phyloP scores from a whole-genome alignment of 495 filamentous ascomycete genomes.

The Lasiosphaeris hirsuta region DNA sequence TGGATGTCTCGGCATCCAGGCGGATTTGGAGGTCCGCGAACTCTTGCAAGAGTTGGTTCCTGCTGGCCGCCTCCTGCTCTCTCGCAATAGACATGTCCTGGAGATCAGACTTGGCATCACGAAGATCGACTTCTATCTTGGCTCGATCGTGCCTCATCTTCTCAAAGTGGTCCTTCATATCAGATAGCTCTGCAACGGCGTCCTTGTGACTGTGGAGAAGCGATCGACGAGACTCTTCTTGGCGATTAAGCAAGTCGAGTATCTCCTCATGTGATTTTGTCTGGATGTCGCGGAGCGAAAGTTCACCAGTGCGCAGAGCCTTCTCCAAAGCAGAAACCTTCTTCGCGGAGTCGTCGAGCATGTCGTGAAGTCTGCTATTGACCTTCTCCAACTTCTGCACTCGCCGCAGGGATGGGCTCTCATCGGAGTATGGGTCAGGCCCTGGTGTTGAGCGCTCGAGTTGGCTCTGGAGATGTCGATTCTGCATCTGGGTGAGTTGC shows the following conservation, averaged over 20 bases:
- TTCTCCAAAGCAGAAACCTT: conserved; percentile 90
- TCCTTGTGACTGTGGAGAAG: conserved; percentile 82
- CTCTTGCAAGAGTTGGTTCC: conserved; percentile 85
- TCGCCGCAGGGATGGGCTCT: conserved; percentile 78
- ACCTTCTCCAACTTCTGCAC: conserved; percentile 90
- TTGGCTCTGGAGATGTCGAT: conserved; percentile 88
- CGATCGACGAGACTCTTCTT: conserved; percentile 82
- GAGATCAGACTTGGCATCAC: conserved; percentile 78
- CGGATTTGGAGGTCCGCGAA: conserved; percentile 93
- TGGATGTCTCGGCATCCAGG: conserved; percentile 83
- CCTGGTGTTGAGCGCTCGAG: conserved; percentile 61
- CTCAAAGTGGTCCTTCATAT: conserved; percentile 83
- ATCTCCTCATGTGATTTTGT: conserved; percentile 93
- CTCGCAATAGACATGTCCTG: conserved; percentile 71
- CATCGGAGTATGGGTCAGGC: conserved; percentile 60
- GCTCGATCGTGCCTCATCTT: conserved; percentile 75
- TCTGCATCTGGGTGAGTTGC: conserved; percentile 94
- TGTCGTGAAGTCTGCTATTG: conserved; percentile 88
- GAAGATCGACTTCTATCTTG: conserved; percentile 81
- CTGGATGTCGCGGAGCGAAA: conserved; percentile 88
- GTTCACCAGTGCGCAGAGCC: conserved; percentile 79
- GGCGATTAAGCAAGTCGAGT: conserved; percentile 87
- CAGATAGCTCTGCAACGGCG: conserved; percentile 75
- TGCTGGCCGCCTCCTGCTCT: conserved; percentile 80
- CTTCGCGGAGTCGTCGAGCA: conserved; percentile 91